These are phyloP conservation scores for Oemleria cerasiformis DNA, from an alignment of 306 rosid genomes.

Conservation along the genomic window DNA sequence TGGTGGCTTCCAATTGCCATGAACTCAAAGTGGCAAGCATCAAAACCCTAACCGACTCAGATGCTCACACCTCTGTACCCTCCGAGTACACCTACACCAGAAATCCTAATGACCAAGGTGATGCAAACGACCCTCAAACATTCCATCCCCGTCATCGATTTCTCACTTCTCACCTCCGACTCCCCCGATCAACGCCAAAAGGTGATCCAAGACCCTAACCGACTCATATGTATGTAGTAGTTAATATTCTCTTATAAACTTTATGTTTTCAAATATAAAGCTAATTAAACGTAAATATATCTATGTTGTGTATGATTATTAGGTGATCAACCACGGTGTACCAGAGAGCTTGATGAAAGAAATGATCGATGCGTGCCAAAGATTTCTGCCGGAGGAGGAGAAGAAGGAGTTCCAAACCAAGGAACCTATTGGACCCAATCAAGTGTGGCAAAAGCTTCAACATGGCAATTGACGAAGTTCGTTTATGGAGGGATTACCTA, in stretches of 20 bases:
- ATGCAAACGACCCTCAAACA: slow-evolving; percentile 38
- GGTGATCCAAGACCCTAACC: too few species aligned
- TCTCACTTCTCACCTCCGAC: slow-evolving; percentile 24
- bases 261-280: too few species aligned
- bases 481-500: too few species aligned
- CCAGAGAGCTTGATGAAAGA: slow-evolving; percentile 29
- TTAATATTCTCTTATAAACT: too few species aligned
- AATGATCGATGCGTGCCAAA: slow-evolving; percentile 12
- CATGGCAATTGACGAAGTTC: too few species aligned
- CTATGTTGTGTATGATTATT: slow-evolving; percentile 1
- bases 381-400: slow-evolving; percentile 9
- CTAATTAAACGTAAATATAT: too few species aligned
- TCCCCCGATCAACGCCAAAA: slow-evolving; percentile 22
- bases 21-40: neutral
- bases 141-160: slow-evolving; percentile 31
- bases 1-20: neutral
- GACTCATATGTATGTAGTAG: too few species aligned
- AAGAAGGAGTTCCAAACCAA: slow-evolving; percentile 15
- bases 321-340: slow-evolving; percentile 31
- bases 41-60: slow-evolving; percentile 36
- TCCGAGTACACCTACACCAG: slow-evolving; percentile 26
- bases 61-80: slow-evolving; percentile 36
- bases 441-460: too few species aligned
- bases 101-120: slow-evolving; percentile 15
- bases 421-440: too few species aligned